Conservation (phyloP, 2,329 filamentous ascomycete species). For the Ophiocordyceps unilateralis region DNA sequence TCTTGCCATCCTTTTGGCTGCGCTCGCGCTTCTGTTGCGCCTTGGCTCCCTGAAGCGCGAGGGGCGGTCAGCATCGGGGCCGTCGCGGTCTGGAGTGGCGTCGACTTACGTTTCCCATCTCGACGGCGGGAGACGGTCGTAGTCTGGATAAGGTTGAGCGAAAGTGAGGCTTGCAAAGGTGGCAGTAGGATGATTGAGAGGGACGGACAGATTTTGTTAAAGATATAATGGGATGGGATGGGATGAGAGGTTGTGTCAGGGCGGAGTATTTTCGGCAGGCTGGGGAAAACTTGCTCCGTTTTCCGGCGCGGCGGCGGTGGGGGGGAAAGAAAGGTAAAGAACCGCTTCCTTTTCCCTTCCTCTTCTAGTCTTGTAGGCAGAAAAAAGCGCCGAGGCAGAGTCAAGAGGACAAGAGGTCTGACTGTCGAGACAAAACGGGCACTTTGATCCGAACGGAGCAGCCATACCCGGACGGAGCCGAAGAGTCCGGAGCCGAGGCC, state of each 20-base stretch:
- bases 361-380: not conserved
- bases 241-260: not conserved
- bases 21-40: slow-evolving; percentile 58
- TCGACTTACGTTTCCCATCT: not conserved
- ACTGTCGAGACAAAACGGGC: no score
- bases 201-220: no score
- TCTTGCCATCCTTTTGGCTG: slow-evolving; percentile 41
- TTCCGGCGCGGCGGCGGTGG: not conserved
- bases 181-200: no score
- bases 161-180: not conserved
- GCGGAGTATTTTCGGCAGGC: not conserved
- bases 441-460: no score
- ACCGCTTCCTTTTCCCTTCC: not conserved
- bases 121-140: not conserved
- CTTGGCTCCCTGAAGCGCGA: slow-evolving; percentile 36
- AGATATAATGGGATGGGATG: no score
- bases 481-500: no score
- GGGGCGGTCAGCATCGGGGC: not conserved
- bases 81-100: not conserved
- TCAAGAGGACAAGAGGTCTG: no score
- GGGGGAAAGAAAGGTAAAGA: no score
- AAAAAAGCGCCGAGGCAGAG: no score
- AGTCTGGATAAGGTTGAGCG: not conserved
- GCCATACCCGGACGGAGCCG: no score
- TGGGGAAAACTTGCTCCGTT: not conserved